Evolutionary conservation across 306 rosid genomes (phyloP), one percentile per base, ranked within the genome.

Genomic region (Chamaecrista fasciculata): DNA sequence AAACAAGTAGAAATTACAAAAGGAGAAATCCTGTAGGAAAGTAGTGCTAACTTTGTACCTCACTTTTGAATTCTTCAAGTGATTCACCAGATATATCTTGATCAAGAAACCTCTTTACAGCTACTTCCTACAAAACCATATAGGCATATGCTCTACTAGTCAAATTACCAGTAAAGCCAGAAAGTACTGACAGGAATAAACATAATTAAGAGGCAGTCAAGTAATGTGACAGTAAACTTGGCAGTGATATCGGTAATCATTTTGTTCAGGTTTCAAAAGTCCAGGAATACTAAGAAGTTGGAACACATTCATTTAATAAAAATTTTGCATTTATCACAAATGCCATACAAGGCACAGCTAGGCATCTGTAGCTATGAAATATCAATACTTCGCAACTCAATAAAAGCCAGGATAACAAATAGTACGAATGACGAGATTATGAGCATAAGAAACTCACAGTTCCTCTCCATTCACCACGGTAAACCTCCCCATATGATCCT

Each of bases 401-500:
- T 34, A 44, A 33, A 63, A n/a, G 67, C 44, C 70, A 52, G 18
- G 40, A 66, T 50, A 51, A 66, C 47, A 43, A 72, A 75, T 9
- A 68, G 72, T 24, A 18, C 21, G 11, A 66, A 44, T 21, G 26
- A 75, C 31, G n/a, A 72, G 34, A 36, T 66, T 67, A 2, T 49
- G 52, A 78, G 62, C 66, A 44, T 34, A 70, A 79, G 68, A 79
- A 82, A 86, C 98, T 85, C 83, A 94, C 98, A 52, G 98, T 94
- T 81, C 97, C 98, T 75, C 73, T 89, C 97, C 96, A 94, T 71
- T 90, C 98, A 63, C 97, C 97, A 18, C 78, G 97, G 77, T 90
- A 88, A 43, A 94, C 98, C 88, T 94, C 98, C 53, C 98, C 98
- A 74, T 94, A 94, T n/a, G 97, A 88, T 73, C 98, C 98, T 94